Evolutionary conservation across 805 yeast genomes (phyloP).

Genomic region (Starmera pachycereana): DNA sequence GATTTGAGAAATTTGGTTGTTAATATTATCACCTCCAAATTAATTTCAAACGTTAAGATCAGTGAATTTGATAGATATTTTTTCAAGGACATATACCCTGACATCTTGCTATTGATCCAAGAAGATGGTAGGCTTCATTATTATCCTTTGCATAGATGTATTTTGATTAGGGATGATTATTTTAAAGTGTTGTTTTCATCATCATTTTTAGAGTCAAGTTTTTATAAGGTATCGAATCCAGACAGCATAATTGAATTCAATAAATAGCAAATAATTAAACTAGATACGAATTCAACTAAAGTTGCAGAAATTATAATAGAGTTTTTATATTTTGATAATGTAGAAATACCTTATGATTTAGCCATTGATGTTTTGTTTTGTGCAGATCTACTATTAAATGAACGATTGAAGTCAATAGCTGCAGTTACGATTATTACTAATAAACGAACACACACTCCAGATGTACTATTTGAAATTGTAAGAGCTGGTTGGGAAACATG

Average conservation of each 20-base stretch:
- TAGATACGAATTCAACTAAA: slow-evolving; percentile 20
- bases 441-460: slow-evolving; percentile 16
- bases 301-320: slow-evolving; percentile 41
- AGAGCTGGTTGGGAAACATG: slow-evolving; percentile 60
- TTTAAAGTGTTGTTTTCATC: slow-evolving; percentile 55
- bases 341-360: slow-evolving; percentile 35
- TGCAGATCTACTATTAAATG: slow-evolving; percentile 49
- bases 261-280: slow-evolving; percentile 21
- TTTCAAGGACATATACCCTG: slow-evolving; percentile 28
- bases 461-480: slow-evolving; percentile 44
- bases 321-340: slow-evolving; percentile 52
- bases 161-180: slow-evolving; percentile 52
- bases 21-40: slow-evolving; percentile 10
- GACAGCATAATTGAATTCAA: slow-evolving; percentile 6
- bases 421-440: slow-evolving; percentile 32
- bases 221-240: slow-evolving; percentile 5
- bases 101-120: slow-evolving; percentile 32
- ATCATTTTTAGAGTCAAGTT: slow-evolving; percentile 27
- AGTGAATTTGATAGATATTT: slow-evolving; percentile 3
- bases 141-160: slow-evolving; percentile 58
- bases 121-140: slow-evolving; percentile 22
- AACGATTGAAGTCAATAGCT: slow-evolving; percentile 55
- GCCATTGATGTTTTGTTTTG: slow-evolving; percentile 48
- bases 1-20: slow-evolving; percentile 12
- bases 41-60: not conserved